Evolutionary conservation across 2,329 filamentous ascomycete genomes (phyloP), one percentile per base, ranked within the genome.

Genomic region (Pseudogymnoascus sp.): DNA sequence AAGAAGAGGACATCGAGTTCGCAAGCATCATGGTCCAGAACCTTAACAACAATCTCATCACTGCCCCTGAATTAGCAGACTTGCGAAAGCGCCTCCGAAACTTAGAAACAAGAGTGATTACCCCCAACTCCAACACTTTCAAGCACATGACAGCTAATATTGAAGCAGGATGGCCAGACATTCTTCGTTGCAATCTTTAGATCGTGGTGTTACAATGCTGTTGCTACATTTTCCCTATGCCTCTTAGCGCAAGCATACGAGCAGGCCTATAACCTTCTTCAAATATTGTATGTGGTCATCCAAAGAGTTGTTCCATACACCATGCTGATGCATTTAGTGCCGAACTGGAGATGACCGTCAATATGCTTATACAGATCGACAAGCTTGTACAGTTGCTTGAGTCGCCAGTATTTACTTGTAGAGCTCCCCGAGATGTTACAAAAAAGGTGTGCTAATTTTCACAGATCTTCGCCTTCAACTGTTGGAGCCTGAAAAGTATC

Each of bases 21-120:
- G 93, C 95, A 14, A 97, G 93, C 73, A 97, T 99, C 70, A 99
- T 99, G 95, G 92, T 99, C 31, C 95, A 99, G 74, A 97, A 97
- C 71, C 81, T 99, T 61, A 99, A 99, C 78, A 99, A 99, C 75
- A 99, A 99, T 71, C 86, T 99, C 62, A 97, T 99, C 68, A 99
- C 96, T 1, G 95, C 96, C 0, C 95, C 96, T 0, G 93, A 99
- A 75, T 80, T 99, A 31, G 86, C 91, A 1, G 96, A 97, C 69
- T 81, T 99, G 66, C 86, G 95, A 53, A 97, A 96, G 74, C 82
- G 95, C 47, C 79, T 99, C 61, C 84, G 95, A 35, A 99, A 96
- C 70, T 80, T 97, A 1, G 95, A 99, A 74, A 91, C 88, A 8
- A 93, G 87, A 77, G 88, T 89, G 77, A 63, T 64, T 37, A 26